Percentiles rank a stretch among this genome's conserved stretches.
Conservation (phyloP, 2,329 filamentous ascomycete genomes). For the Epichloe sp. region DNA sequence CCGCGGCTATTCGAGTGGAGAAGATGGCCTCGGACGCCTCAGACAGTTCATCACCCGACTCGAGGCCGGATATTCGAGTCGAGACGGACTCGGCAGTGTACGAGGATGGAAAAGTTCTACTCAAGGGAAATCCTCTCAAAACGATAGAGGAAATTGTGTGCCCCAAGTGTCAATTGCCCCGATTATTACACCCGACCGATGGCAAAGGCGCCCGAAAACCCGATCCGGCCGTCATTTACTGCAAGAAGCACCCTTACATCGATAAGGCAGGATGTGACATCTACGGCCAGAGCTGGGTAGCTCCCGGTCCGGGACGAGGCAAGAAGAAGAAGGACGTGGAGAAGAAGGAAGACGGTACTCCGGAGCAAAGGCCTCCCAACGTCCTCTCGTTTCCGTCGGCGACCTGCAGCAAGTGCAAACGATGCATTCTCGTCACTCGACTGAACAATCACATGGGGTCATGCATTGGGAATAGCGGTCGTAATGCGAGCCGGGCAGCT, state of each 20-base stretch:
- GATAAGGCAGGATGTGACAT: conserved; percentile 66
- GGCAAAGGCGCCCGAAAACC: conserved; percentile 53
- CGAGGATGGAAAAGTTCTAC: conserved; percentile 52
- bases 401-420: conserved; percentile 55
- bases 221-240: conserved; percentile 58
- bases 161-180: conserved; percentile 60
- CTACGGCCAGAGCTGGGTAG: conserved; percentile 70
- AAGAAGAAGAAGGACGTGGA: conserved; percentile 72
- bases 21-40: conserved; percentile 45
- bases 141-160: conserved; percentile 61
- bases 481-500: conserved; percentile 48
- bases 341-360: conserved; percentile 38
- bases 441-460: conserved; percentile 57
- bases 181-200: conserved; percentile 59
- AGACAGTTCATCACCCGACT: conserved; percentile 38
- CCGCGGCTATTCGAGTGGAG: conserved; percentile 51
- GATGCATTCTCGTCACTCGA: conserved; percentile 50
- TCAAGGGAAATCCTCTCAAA: conserved; percentile 61
- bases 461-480: conserved; percentile 52
- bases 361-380: conserved; percentile 45
- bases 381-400: conserved; percentile 52
- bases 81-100: conserved; percentile 58
- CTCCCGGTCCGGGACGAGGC: conserved; percentile 54
- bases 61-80: conserved; percentile 41
- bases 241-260: conserved; percentile 67